phyloP scores from a whole-genome alignment of 805 yeast species.

The Metschnikowia peoriensis region DNA sequence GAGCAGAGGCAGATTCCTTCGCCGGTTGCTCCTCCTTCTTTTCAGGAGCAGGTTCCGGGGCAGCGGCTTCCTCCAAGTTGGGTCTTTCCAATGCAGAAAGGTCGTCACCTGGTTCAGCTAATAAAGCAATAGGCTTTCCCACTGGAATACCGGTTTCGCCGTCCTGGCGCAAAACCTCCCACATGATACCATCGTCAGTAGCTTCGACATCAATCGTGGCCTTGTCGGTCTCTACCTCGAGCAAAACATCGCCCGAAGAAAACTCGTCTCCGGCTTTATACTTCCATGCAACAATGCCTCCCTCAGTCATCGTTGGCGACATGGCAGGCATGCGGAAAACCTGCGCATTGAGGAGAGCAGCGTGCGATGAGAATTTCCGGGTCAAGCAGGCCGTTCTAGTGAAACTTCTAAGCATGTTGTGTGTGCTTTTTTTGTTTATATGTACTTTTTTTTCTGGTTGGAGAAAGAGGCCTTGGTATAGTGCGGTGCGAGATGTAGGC shows the following conservation, averaged over 20 bases:
- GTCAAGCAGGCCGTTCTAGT: constrained; percentile 12
- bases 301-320: constrained; percentile 98
- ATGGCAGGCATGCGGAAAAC: constrained; percentile 93
- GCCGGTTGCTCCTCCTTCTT: constrained; percentile 12
- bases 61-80: constrained; percentile 22
- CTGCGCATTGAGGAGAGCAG: constrained; percentile 33
- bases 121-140: constrained; percentile 83
- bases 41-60: constrained; percentile 7
- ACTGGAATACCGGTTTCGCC: constrained; percentile 84
- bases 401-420: constrained; percentile 20
- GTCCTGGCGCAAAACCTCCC: constrained; percentile 64
- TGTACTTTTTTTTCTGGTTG: neutral
- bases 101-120: constrained; percentile 90
- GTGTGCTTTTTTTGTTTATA: constrained; percentile 1
- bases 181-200: constrained; percentile 86
- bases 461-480: no score
- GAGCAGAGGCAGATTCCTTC: constrained; percentile 5
- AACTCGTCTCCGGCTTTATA: constrained; percentile 67
- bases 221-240: constrained; percentile 86
- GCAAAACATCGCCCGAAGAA: constrained; percentile 75
- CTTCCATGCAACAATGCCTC: constrained; percentile 91
- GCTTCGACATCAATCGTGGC: constrained; percentile 85
- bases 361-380: constrained; percentile 32
- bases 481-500: constrained; percentile 4
- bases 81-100: constrained; percentile 63